Evolutionary conservation across 2,329 filamentous ascomycete genomes (phyloP).

Genomic region (Apiospora pterosperma): DNA sequence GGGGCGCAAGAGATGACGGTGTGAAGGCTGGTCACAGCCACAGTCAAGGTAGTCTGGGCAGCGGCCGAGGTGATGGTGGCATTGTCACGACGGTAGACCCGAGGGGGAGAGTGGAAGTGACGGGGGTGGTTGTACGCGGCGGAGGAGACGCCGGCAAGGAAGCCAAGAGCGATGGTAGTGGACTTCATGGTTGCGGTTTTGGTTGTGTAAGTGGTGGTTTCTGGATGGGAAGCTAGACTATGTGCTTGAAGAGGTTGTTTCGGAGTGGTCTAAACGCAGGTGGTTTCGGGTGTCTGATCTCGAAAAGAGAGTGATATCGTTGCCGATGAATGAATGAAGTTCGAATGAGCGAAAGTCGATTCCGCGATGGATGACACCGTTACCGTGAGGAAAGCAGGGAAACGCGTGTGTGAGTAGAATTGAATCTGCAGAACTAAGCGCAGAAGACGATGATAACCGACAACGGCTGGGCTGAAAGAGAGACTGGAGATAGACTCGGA

Average conservation of each 20-base stretch:
- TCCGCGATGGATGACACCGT: constrained; percentile 20
- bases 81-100: constrained; percentile 21
- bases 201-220: neutral
- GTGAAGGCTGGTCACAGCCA: constrained; percentile 25
- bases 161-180: constrained; percentile 27
- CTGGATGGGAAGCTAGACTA: too few relatives aligned
- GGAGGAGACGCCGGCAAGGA: constrained; percentile 27
- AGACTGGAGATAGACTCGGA: constrained; percentile 29
- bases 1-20: constrained; percentile 30
- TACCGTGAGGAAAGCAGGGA: constrained; percentile 13
- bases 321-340: constrained; percentile 28
- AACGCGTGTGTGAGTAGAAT: constrained; percentile 17
- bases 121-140: constrained; percentile 27
- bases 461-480: constrained; percentile 24
- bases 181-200: constrained; percentile 29
- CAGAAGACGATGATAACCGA: constrained; percentile 24
- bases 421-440: constrained; percentile 23
- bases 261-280: neutral
- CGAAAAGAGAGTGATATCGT: constrained; percentile 25
- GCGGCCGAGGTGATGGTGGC: constrained; percentile 15
- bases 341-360: constrained; percentile 33
- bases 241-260: constrained; percentile 1
- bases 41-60: constrained; percentile 27
- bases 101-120: constrained; percentile 21
- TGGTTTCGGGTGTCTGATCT: constrained; percentile 15